phyloP scores from a whole-genome alignment of 2,329 filamentous ascomycete genomes.

The Phyllosticta ampelicida region DNA sequence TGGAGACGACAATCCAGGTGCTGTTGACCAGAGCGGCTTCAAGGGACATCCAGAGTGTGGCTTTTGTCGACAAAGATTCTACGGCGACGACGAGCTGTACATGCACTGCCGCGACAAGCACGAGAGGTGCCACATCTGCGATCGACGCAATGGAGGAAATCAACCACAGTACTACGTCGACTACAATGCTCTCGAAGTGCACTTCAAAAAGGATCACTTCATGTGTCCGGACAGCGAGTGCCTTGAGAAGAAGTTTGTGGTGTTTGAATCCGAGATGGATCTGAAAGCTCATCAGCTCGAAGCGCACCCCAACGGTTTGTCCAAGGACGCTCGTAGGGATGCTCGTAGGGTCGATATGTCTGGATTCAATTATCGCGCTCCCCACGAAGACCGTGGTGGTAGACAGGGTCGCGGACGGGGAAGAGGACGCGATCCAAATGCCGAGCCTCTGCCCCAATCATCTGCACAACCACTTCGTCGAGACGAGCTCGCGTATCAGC shows the following conservation, averaged over 20 bases:
- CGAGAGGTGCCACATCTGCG: constrained; percentile 90
- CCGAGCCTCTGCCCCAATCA: constrained; percentile 64
- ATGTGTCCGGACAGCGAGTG: constrained; percentile 78
- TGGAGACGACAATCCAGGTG: constrained; percentile 83
- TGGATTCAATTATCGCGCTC: constrained; percentile 65
- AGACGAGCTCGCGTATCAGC: constrained; percentile 83
- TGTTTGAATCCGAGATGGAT: constrained; percentile 91
- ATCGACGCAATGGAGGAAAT: constrained; percentile 50
- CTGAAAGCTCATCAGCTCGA: constrained; percentile 86
- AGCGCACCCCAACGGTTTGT: constrained; percentile 65
- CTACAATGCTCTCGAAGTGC: constrained; percentile 74
- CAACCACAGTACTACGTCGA: constrained; percentile 85
- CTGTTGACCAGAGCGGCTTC: constrained; percentile 87
- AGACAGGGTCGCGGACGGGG: constrained; percentile 38
- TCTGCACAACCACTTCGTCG: constrained; percentile 71
- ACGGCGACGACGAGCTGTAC: constrained; percentile 91
- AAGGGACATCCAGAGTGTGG: constrained; percentile 89
- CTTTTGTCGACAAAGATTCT: constrained; percentile 87
- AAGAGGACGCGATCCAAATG: constrained; percentile 76
- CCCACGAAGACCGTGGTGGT: constrained; percentile 56
- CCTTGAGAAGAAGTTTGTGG: constrained; percentile 92
- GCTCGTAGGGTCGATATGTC: constrained; percentile 79
- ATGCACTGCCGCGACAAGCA: constrained; percentile 89
- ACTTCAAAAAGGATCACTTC: constrained; percentile 82
- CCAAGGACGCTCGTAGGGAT: constrained; percentile 75